Evolutionary conservation across 805 yeast genomes (phyloP).

Genomic region (Saccharomycopsis malanga): DNA sequence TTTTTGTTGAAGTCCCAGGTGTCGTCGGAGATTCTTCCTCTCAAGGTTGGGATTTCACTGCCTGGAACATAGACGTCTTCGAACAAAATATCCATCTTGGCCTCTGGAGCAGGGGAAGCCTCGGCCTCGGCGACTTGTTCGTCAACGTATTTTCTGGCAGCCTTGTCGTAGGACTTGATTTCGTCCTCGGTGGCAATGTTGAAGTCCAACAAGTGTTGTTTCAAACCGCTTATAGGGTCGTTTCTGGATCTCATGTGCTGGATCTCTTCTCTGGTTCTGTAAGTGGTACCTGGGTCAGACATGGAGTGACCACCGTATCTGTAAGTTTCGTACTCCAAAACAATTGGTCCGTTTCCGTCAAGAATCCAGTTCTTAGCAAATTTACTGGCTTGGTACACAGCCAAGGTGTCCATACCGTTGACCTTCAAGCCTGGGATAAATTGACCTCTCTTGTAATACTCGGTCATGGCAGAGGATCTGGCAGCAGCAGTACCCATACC

Average conservation of each 20-base stretch:
- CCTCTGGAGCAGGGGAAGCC: slow-evolving; percentile 91
- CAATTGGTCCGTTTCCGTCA: slow-evolving; percentile 92
- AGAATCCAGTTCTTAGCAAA: slow-evolving; percentile 96
- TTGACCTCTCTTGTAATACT: slow-evolving; percentile 98
- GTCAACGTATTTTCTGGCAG: slow-evolving; percentile 91
- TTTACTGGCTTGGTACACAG: slow-evolving; percentile 91
- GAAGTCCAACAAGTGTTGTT: slow-evolving; percentile 75
- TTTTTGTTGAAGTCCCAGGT: slow-evolving; percentile 69
- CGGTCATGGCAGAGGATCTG: slow-evolving; percentile 93
- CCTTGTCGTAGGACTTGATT: slow-evolving; percentile 90
- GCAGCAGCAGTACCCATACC: slow-evolving; percentile 99
- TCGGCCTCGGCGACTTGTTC: slow-evolving; percentile 93
- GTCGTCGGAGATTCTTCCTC: slow-evolving; percentile 96
- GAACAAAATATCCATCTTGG: slow-evolving; percentile 87
- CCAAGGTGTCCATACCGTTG: slow-evolving; percentile 97
- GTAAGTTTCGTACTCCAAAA: slow-evolving; percentile 95
- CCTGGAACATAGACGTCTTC: slow-evolving; percentile 97
- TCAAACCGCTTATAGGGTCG: slow-evolving; percentile 96
- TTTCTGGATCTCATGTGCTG: slow-evolving; percentile 98
- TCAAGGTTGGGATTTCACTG: slow-evolving; percentile 80
- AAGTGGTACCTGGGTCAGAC: slow-evolving; percentile 99
- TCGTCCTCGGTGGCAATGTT: slow-evolving; percentile 90
- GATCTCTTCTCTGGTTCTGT: slow-evolving; percentile 99
- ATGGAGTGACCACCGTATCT: slow-evolving; percentile 99
- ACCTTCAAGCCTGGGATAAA: slow-evolving; percentile 98